Base-by-base conservation (phyloP, 2,329 filamentous ascomycete genomes). In the Alternaria sp. region DNA sequence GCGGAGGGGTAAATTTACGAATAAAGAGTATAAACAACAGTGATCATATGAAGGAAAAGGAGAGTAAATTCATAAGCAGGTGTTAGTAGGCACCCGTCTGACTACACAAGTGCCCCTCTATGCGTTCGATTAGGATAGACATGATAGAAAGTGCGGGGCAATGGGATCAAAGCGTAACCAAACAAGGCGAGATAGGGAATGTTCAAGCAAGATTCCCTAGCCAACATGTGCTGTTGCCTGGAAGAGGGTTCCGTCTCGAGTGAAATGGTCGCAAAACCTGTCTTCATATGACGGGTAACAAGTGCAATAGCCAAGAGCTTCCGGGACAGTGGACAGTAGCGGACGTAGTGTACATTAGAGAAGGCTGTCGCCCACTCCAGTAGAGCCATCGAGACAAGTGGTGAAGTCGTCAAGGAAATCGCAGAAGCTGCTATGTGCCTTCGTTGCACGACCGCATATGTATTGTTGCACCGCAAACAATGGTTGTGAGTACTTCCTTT, bases 401-500 rank as follows among this genome's bases (percentile, higher is more conserved):
- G 19, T 6, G 2, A 1, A 6, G 3, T 2, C 9, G n/a, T 21
- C 2, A 7, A 36, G 5, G 9, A 13, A 17, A 2, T 6, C 23
- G 15, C n/a, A 7, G n/a, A 12, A 52, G 15, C n/a, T 46, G 19
- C 46, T 19, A 9, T 46, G 19, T 4, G 5, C 21, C 9, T 19
- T 11, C 2, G 46, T 51, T 25, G n/a, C 36, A 12, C 25, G 32
- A 17, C 32, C 44, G 2, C 40, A 12, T 15, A 19, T 25, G 19
- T 19, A 51, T 45, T 23, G 28, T 43, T 40, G 57, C 28, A 8
- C 50, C 28, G 21, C 10, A 5, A 28, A 23, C 50, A 40, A 6
- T 43, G 23, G 15, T 9, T 55, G 23, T 45, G 47, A 12, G 25
- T 19, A 13, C 32, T 13, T 7, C 10, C 15, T 12, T 21, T 21